Evolutionary conservation across 495 filamentous ascomycete species (phyloP), one percentile per base, ranked within the genome.

Genomic region (Podospora didyma): DNA sequence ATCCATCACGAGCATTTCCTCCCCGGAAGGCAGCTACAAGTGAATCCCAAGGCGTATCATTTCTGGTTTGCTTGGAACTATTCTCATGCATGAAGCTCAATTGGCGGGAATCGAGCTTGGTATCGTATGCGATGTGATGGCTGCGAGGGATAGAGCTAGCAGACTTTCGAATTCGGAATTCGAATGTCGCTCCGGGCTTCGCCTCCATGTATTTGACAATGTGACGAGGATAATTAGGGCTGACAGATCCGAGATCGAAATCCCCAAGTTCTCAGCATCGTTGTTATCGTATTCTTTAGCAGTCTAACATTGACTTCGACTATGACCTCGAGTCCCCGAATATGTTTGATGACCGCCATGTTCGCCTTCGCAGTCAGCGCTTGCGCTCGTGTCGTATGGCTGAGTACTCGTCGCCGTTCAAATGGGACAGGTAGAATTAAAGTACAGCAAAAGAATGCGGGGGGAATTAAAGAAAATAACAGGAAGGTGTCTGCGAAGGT

Each of bases 261-360:
- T 12, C 2, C 1, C 4, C 21, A 3, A 41, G 23, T 2, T 4
- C 9, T 19, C 51, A 11, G 54, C 51, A 17, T 56, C 53, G 16
- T 62, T 58, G 21, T 73, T 57, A 2, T 68, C 58, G 46, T 73
- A 75, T 10, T 76, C 74, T 2, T 45, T 20, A 3, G 65, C 54
- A 2, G 60, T 54, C 34, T 34, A n/a, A 60, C 67, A 12, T 62
- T 54, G 6, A 70, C 61, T 3, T 53, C 21, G 9, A 77, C 53
- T 11, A 45, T 60, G 22, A 68, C 59, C 51, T 64, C 49, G 3
- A 76, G 21, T 44, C 70, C 70, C 0, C 66, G 63, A n/a, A 70
- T 21, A 9, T 39, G 24, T 12, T 60, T 21, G n/a, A 71, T 44
- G 42, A 75, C 57, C 0, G 73, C 73, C 71, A 77, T 75, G 5